phyloP scores from a whole-genome alignment of 768 basidiomycete species.

The Leccinum barrowsii region DNA sequence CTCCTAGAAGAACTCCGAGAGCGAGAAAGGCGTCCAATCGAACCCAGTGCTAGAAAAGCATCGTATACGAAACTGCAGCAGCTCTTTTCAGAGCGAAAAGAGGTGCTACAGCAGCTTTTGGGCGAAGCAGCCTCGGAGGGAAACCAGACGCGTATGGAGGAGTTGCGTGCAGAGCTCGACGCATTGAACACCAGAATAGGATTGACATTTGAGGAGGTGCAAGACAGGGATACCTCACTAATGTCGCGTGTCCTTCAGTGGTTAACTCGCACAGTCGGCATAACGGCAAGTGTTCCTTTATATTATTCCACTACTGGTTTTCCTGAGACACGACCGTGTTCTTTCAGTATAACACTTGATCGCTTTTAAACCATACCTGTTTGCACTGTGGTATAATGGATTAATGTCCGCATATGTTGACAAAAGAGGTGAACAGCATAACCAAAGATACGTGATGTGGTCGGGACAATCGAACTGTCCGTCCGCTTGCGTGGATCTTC shows the following conservation, averaged over 20 bases:
- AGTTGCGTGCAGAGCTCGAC: slow-evolving; percentile 3
- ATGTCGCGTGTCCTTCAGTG: slow-evolving; percentile 1
- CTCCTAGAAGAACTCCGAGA: slow-evolving; percentile 3
- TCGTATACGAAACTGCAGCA: background rate
- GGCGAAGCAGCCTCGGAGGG: background rate
- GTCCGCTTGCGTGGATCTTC: background rate
- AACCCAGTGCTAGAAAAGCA: background rate
- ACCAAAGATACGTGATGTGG: background rate
- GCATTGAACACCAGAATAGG: background rate
- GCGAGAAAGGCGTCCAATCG: background rate
- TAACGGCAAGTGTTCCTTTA: background rate
- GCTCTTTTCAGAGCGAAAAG: slow-evolving; percentile 1
- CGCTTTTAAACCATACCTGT: background rate
- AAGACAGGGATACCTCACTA: background rate
- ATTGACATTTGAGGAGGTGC: background rate
- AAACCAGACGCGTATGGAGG: background rate
- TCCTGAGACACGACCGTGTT: background rate
- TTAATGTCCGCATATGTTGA: background rate
- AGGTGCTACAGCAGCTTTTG: background rate
- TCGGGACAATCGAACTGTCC: background rate
- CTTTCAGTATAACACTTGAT: background rate
- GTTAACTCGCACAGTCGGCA: background rate
- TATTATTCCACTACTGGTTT: background rate
- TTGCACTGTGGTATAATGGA: background rate
- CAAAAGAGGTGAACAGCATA: background rate